Evolutionary conservation across 768 basidiomycete genomes (phyloP).

Genomic region (Macrolepiota dolichaula): DNA sequence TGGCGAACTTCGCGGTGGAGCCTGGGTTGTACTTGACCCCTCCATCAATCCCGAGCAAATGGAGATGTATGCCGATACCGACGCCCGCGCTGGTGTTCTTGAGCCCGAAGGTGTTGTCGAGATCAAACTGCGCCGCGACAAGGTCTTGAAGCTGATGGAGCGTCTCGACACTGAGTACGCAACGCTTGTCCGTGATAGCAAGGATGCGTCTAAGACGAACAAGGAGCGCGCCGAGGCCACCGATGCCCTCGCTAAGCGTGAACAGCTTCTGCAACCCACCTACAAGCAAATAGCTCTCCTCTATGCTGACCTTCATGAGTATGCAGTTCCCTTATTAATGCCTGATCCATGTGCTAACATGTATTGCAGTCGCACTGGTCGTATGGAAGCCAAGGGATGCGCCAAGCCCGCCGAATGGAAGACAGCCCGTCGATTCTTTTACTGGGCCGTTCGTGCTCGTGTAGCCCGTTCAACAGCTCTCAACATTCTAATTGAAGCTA

Average conservation of each 20-base stretch:
- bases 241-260: constrained; percentile 68
- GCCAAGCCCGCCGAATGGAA: constrained; percentile 87
- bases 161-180: constrained; percentile 86
- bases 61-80: constrained; percentile 99
- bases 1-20: constrained; percentile 97
- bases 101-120: constrained; percentile 98
- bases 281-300: constrained; percentile 93
- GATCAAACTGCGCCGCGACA: constrained; percentile 96
- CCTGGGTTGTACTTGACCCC: constrained; percentile 99
- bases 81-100: constrained; percentile 92
- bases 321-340: constrained; percentile 28
- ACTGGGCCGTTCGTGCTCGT: constrained; percentile 89
- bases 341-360: not conserved
- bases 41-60: constrained; percentile 96
- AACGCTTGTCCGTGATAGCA: constrained; percentile 74
- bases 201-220: constrained; percentile 65
- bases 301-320: constrained; percentile 98
- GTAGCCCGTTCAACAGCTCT: constrained; percentile 67
- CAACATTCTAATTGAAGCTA: constrained; percentile 61
- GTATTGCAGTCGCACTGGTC: constrained; percentile 72
- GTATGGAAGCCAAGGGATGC: constrained; percentile 98
- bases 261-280: constrained; percentile 78
- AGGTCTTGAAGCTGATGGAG: constrained; percentile 88
- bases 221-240: constrained; percentile 74
- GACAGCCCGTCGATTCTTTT: constrained; percentile 85